Conservation (phyloP, 768 basidiomycete genomes). For the Tricholoma furcatifolium region DNA sequence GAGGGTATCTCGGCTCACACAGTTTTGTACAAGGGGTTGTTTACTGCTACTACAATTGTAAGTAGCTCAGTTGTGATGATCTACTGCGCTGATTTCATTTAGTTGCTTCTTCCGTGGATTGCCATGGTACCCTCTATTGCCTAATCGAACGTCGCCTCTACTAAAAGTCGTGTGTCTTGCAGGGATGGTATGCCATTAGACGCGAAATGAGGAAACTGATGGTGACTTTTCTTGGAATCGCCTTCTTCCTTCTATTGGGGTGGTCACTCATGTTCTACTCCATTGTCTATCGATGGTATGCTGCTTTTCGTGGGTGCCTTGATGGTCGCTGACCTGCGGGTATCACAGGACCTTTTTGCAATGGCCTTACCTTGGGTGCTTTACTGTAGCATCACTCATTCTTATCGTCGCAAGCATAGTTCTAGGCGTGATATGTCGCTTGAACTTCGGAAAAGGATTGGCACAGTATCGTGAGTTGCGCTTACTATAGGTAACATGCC, state of each 20-base stretch:
- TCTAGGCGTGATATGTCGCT: constrained; percentile 47
- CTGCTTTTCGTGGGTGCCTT: not conserved
- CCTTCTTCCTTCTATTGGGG: constrained; percentile 32
- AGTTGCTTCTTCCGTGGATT: constrained; percentile 50
- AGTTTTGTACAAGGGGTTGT: constrained; percentile 39
- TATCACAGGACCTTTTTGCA: constrained; percentile 40
- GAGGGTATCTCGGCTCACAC: constrained; percentile 39
- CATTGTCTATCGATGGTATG: constrained; percentile 42
- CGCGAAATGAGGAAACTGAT: constrained; percentile 43
- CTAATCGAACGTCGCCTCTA: not conserved
- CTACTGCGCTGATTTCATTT: not conserved
- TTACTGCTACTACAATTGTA: constrained; percentile 45
- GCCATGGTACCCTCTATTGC: constrained; percentile 33
- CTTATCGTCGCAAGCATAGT: constrained; percentile 40
- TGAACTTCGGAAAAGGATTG: constrained; percentile 55
- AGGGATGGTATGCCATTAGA: constrained; percentile 58
- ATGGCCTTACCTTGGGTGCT: constrained; percentile 50
- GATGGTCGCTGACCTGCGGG: not conserved
- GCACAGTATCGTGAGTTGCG: constrained; percentile 52
- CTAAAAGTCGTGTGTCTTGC: not conserved
- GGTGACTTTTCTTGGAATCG: constrained; percentile 40
- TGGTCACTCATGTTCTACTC: constrained; percentile 50
- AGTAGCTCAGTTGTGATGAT: constrained; percentile 15
- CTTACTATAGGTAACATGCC: not conserved
- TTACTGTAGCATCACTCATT: constrained; percentile 42